These are phyloP conservation scores for Lactarius psammicola DNA, from an alignment of 768 basidiomycete species.

Conservation along the genomic window DNA sequence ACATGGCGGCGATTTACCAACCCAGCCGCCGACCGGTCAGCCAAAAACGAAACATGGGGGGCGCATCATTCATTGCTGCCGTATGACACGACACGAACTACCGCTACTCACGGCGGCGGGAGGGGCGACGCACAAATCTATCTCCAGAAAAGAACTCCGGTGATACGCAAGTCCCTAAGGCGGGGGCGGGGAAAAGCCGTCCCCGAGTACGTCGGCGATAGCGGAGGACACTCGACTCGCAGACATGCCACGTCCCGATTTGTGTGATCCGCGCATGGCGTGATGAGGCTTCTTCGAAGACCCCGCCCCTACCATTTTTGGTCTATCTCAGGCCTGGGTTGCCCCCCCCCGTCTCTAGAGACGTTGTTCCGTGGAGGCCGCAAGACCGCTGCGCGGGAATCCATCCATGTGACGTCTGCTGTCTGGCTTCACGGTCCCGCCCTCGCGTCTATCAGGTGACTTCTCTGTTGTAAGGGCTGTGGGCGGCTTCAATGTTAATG, in stretches of 20 bases:
- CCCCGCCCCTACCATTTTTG: not conserved
- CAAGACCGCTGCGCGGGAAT: not conserved
- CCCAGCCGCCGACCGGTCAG: no score
- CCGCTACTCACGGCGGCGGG: not conserved
- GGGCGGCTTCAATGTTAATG: not conserved
- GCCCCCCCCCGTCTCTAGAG: not conserved
- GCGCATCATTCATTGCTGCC: not conserved
- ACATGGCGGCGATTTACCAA: not conserved
- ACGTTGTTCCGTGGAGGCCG: not conserved
- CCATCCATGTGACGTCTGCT: not conserved
- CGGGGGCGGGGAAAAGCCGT: not conserved
- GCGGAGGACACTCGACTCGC: not conserved
- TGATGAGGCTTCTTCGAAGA: not conserved
- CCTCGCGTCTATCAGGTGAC: no score
- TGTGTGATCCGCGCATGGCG: not conserved
- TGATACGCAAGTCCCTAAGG: not conserved
- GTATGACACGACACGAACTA: no score
- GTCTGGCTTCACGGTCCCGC: not conserved
- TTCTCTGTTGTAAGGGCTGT: no score
- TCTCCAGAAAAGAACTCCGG: not conserved
- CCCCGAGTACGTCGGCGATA: not conserved
- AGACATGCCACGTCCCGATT: not conserved
- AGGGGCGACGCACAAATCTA: no score
- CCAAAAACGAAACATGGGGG: not conserved
- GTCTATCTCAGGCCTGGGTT: not conserved